Conservation (phyloP, 73 alveolate genomes). For the Uronychia setigera region DNA sequence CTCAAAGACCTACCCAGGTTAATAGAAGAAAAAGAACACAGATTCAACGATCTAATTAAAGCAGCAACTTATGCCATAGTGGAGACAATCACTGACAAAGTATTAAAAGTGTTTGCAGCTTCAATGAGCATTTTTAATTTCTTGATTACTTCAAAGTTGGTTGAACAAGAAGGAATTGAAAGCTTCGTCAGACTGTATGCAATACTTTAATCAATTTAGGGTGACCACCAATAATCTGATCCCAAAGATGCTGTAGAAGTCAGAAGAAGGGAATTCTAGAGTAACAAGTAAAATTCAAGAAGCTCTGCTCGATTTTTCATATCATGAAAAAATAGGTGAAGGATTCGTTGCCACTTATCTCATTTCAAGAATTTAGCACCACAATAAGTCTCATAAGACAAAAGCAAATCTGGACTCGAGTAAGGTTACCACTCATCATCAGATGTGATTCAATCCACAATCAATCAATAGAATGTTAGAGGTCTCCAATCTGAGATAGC, state of each 20-base stretch:
- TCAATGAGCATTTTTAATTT: conserved; percentile 4
- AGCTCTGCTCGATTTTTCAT: conserved; percentile 45
- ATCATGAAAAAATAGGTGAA: conserved; percentile 65
- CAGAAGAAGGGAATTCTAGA: conserved; percentile 67
- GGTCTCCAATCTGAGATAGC: conserved; percentile 44
- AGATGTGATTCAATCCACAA: neutral
- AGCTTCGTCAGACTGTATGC: conserved; percentile 16
- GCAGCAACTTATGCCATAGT: conserved; percentile 7
- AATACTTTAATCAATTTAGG: neutral
- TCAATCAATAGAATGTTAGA: conserved; percentile 13
- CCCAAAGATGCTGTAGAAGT: conserved; percentile 39
- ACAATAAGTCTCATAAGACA: conserved; percentile 1
- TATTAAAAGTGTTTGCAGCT: conserved; percentile 18
- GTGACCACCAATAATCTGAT: conserved; percentile 5
- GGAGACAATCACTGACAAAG: conserved; percentile 21
- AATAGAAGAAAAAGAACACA: conserved; percentile 1
- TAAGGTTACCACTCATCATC: neutral
- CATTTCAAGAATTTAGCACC: conserved; percentile 33
- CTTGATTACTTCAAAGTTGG: conserved; percentile 1
- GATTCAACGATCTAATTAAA: neutral
- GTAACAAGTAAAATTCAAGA: conserved; percentile 57
- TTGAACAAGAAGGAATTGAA: conserved; percentile 32
- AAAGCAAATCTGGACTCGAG: neutral
- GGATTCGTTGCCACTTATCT: conserved; percentile 61
- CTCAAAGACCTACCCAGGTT: conserved; percentile 7